Conservation (phyloP, 257 asterid genomes). For the Fraxinus cuspidata region DNA sequence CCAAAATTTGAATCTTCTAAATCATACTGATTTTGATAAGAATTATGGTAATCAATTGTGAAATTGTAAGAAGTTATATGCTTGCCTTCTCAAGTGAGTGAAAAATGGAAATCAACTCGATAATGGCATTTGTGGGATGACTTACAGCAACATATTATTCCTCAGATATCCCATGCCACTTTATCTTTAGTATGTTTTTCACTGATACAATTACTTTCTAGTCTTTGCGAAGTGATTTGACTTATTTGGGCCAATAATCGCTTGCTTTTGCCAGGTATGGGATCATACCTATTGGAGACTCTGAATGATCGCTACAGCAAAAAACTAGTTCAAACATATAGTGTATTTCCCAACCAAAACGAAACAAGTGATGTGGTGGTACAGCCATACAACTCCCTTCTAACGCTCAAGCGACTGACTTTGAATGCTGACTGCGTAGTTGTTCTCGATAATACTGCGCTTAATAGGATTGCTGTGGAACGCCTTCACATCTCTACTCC, state of each 20-base stretch:
- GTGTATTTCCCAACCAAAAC: constrained; percentile 98
- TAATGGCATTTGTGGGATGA: neutral
- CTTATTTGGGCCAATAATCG: constrained; percentile 18
- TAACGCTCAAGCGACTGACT: constrained; percentile 90
- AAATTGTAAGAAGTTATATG: neutral
- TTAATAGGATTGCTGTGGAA: constrained; percentile 95
- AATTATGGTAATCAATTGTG: neutral
- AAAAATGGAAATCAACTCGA: neutral
- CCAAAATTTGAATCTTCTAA: constrained; percentile 3
- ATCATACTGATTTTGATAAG: neutral
- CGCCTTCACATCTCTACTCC: constrained; percentile 94
- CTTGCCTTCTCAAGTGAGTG: neutral
- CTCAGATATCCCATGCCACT: neutral
- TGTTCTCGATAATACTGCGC: constrained; percentile 98
- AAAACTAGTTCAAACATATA: constrained; percentile 94
- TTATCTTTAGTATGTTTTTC: constrained; percentile 14
- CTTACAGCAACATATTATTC: constrained; percentile 15
- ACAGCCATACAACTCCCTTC: constrained; percentile 95
- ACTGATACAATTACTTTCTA: constrained; percentile 7
- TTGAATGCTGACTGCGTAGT: constrained; percentile 97
- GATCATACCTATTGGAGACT: constrained; percentile 94
- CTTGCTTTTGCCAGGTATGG: constrained; percentile 77
- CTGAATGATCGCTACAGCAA: constrained; percentile 97
- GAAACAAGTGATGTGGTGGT: constrained; percentile 99
- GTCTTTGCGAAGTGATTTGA: constrained; percentile 14